Conservation (phyloP, 2,329 filamentous ascomycete genomes). For the Ophiostoma fasciatum region DNA sequence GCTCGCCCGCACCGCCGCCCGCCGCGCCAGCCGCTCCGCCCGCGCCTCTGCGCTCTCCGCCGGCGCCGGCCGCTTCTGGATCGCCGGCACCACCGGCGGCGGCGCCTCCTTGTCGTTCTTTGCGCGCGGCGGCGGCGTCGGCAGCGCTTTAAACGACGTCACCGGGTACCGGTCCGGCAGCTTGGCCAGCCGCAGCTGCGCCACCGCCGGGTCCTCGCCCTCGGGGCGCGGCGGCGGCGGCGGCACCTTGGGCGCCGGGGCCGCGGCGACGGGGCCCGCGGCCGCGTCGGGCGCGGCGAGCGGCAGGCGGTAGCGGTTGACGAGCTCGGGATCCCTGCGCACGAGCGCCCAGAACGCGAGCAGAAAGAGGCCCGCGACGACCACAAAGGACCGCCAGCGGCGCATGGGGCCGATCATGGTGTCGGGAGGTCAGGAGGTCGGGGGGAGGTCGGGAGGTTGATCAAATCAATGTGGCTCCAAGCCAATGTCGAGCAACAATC, state of each 20-base stretch:
- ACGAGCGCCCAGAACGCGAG: constrained; percentile 4
- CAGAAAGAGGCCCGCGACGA: constrained; percentile 4
- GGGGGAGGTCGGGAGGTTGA: too few species aligned
- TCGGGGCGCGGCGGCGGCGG: neutral
- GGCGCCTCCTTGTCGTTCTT: neutral
- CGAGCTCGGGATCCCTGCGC: constrained; percentile 2
- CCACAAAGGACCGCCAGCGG: constrained; percentile 11
- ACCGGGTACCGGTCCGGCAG: constrained; percentile 22
- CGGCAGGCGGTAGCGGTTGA: constrained; percentile 8
- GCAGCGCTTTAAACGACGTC: constrained; percentile 19
- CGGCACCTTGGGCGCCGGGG: constrained; percentile 5
- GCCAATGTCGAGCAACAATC: too few species aligned
- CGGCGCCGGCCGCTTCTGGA: constrained; percentile 41
- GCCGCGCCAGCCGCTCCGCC: constrained; percentile 23
- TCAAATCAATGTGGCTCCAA: too few species aligned
- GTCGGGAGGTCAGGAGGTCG: too few species aligned
- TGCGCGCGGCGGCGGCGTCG: constrained; percentile 20
- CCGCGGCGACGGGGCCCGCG: neutral
- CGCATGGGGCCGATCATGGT: constrained; percentile 10
- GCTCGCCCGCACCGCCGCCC: constrained; percentile 30
- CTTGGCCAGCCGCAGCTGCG: constrained; percentile 15
- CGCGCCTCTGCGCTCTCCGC: constrained; percentile 23
- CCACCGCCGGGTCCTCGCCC: neutral
- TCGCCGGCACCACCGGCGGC: constrained; percentile 36
- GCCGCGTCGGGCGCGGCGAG: too few species aligned